These are phyloP conservation scores for Fraxinus paxiana DNA, from an alignment of 305 asterid species.

Conservation along the genomic window DNA sequence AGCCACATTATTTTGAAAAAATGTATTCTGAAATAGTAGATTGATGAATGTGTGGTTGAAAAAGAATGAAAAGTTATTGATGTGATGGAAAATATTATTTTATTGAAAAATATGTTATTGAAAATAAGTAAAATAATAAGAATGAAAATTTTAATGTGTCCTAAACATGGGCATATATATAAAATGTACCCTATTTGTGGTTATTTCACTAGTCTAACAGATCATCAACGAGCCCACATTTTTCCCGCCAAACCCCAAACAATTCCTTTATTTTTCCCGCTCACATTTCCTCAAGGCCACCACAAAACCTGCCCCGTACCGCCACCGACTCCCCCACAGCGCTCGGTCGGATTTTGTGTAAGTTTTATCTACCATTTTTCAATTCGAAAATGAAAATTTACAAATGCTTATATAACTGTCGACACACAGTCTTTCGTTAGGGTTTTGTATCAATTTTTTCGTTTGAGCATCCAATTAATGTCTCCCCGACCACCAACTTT, in stretches of 20 bases:
- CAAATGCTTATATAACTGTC: background rate
- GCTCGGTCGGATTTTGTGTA: background rate
- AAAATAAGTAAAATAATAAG: too few species aligned
- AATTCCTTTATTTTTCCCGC: background rate
- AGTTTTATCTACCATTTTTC: background rate
- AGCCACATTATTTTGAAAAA: too few species aligned
- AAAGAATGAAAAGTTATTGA: too few species aligned
- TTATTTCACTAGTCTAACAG: background rate
- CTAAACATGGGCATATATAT: too few species aligned
- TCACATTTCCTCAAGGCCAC: background rate
- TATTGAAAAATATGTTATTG: too few species aligned
- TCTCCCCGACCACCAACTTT: background rate
- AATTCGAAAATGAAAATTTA: background rate
- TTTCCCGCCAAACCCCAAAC: constrained; percentile 1
- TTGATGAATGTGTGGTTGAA: too few species aligned
- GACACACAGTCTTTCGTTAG: background rate
- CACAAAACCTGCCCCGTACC: background rate
- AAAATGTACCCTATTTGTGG: background rate
- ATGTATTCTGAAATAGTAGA: too few species aligned
- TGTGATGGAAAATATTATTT: too few species aligned
- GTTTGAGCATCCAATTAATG: background rate
- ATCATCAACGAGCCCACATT: background rate
- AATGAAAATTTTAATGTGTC: too few species aligned
- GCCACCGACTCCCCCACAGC: background rate
- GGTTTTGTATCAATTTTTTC: background rate